A percentile compares a stretch with the other conserved stretches of the same genome.
These are phyloP conservation scores for Scolecobasidium constrictum DNA, from an alignment of 2,329 filamentous ascomycete genomes.

Conservation along the genomic window DNA sequence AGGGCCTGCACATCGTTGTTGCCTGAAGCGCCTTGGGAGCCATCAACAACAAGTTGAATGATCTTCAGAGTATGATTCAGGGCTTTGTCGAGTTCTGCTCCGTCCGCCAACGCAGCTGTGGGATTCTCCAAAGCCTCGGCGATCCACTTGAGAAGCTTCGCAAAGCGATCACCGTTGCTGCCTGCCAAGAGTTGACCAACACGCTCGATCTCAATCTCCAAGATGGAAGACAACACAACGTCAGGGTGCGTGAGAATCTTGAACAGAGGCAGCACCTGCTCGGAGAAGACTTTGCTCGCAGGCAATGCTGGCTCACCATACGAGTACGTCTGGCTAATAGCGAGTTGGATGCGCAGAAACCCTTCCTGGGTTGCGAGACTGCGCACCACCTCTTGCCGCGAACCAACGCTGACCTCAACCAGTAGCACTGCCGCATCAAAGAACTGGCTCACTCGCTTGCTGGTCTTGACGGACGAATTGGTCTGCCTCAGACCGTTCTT, in stretches of 20 bases:
- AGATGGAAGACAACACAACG: background rate
- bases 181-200: background rate
- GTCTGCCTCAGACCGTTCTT: background rate
- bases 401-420: background rate
- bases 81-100: no score
- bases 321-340: background rate
- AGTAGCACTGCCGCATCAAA: background rate
- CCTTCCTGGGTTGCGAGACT: background rate
- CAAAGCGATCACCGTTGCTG: background rate
- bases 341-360: background rate
- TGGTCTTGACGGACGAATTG: background rate
- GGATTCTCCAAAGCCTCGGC: background rate
- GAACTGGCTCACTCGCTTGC: background rate
- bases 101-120: no score
- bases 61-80: no score
- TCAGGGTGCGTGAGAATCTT: slow-evolving; percentile 3
- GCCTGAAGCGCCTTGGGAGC: no score
- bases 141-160: background rate
- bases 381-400: slow-evolving; percentile 1
- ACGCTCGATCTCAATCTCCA: background rate
- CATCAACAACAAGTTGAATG: no score
- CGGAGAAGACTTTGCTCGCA: background rate
- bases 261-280: slow-evolving; percentile 1
- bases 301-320: background rate
- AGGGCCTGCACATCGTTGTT: no score